Evolutionary conservation across 2,329 filamentous ascomycete species (phyloP).

Genomic region (Fusarium domesticum): DNA sequence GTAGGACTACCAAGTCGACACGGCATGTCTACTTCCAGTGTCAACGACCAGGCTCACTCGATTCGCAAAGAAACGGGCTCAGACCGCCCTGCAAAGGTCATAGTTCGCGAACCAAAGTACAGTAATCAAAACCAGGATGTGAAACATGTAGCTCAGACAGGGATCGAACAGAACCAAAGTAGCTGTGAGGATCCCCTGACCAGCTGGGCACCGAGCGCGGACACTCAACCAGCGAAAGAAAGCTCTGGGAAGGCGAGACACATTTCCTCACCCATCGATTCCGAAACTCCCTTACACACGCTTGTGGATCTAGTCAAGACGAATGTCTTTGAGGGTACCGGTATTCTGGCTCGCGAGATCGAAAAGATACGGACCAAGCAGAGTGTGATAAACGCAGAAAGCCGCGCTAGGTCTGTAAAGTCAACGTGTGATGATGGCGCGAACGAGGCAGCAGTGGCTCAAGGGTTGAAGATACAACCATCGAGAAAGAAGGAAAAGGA

Average conservation of each 20-base stretch:
- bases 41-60: neutral
- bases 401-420: neutral
- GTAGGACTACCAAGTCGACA: neutral
- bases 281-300: slow-evolving; percentile 3
- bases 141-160: neutral
- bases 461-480: neutral
- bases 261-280: neutral
- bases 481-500: neutral
- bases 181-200: neutral
- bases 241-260: neutral
- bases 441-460: neutral
- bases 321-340: slow-evolving; percentile 19
- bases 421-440: neutral
- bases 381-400: neutral
- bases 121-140: neutral
- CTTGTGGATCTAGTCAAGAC: slow-evolving; percentile 16
- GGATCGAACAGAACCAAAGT: neutral
- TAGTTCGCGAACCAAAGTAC: neutral
- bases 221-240: neutral
- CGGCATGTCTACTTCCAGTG: neutral
- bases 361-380: neutral
- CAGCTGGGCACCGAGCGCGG: slow-evolving; percentile 1
- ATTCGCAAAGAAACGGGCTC: neutral
- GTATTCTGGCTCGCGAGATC: neutral
- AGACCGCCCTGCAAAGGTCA: neutral